phyloP scores from a whole-genome alignment of 192 early-diverging fungal species.

The Chytriomyces hyalinus region DNA sequence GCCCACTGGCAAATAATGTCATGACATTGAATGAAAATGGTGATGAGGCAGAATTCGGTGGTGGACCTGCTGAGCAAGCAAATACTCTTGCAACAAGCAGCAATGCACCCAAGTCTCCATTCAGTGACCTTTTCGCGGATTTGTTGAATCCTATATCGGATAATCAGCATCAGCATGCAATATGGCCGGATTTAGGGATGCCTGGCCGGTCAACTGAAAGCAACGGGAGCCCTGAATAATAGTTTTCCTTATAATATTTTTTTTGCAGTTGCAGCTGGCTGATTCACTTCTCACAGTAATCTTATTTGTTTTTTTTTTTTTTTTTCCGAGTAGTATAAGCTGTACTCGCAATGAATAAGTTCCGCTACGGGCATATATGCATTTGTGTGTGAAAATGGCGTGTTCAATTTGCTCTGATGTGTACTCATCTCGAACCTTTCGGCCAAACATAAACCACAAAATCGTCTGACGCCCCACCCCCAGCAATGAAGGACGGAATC shows the following conservation, averaged over 20 bases:
- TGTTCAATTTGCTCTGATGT: too few relatives aligned
- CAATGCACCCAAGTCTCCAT: background rate
- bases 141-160: conserved; percentile 46
- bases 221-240: background rate
- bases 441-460: conserved; percentile 23
- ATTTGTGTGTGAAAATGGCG: too few relatives aligned
- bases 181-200: conserved; percentile 24
- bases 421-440: background rate
- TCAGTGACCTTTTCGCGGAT: conserved; percentile 50
- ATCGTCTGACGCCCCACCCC: conserved; percentile 24
- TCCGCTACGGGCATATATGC: too few relatives aligned
- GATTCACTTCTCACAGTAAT: background rate
- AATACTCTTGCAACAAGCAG: too few relatives aligned
- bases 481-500: conserved; percentile 10
- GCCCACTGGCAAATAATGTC: background rate
- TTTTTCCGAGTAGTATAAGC: too few relatives aligned
- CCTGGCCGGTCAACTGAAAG: background rate
- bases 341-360: too few relatives aligned
- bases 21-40: background rate
- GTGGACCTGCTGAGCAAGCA: background rate
- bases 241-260: conserved; percentile 8
- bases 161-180: background rate
- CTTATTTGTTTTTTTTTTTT: too few relatives aligned
- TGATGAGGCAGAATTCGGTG: background rate
- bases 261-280: background rate